These are phyloP conservation scores for Saturnispora mendoncae DNA, from an alignment of 805 yeast species.

Conservation along the genomic window DNA sequence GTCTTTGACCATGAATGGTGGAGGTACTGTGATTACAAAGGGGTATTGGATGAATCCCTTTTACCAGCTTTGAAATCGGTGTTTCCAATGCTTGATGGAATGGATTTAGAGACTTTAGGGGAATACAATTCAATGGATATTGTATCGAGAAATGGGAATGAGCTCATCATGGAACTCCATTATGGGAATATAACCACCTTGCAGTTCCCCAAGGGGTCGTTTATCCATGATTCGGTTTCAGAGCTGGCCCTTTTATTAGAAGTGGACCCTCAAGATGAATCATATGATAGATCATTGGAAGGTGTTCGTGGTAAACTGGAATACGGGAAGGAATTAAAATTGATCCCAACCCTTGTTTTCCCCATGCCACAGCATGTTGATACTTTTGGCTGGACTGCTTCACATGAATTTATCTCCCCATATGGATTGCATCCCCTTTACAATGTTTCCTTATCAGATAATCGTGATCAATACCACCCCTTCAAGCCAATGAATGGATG, in stretches of 20 bases:
- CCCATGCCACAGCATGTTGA: constrained; percentile 18
- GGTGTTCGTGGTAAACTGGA: constrained; percentile 8
- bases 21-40: constrained; percentile 10
- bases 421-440: constrained; percentile 25
- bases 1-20: constrained; percentile 26
- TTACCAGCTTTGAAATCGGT: no score
- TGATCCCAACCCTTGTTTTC: constrained; percentile 21
- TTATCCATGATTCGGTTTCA: neutral
- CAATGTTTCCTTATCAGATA: constrained; percentile 11
- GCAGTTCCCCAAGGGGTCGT: neutral
- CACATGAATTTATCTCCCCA: constrained; percentile 15
- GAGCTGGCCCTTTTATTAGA: constrained; percentile 6
- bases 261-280: constrained; percentile 1
- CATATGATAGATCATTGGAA: constrained; percentile 10
- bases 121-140: neutral
- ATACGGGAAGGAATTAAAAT: constrained; percentile 7
- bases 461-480: no score
- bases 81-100: neutral
- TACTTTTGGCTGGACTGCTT: constrained; percentile 12
- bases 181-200: neutral
- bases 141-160: neutral
- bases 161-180: neutral
- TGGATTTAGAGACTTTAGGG: neutral
- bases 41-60: no score
- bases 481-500: neutral